Evolutionary conservation across 176 grass and related monocot species (phyloP).

Genomic region (Zoysia pacifica): DNA sequence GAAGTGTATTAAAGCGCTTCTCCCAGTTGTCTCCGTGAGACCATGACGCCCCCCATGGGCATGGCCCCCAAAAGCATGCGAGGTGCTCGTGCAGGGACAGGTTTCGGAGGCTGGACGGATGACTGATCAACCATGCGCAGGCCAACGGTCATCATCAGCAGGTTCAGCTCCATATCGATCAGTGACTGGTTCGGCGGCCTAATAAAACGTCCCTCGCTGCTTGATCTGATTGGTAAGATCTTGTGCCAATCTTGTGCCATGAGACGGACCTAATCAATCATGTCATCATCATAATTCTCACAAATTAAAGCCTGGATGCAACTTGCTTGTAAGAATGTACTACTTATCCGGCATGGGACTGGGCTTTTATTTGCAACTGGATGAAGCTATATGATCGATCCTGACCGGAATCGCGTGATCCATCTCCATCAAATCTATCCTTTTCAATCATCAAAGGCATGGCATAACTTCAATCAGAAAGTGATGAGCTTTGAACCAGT

Average conservation of each 20-base stretch:
- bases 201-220: too few relatives aligned
- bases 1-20: constrained; percentile 12
- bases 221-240: too few relatives aligned
- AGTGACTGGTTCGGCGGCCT: neutral
- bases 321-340: neutral
- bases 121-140: neutral
- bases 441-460: constrained; percentile 34
- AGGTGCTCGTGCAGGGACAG: neutral
- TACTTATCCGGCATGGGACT: neutral
- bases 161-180: neutral
- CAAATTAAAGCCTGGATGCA: too few relatives aligned
- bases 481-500: neutral
- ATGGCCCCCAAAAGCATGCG: too few relatives aligned
- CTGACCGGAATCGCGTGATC: constrained; percentile 3
- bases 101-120: neutral
- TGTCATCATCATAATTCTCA: too few relatives aligned
- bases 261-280: too few relatives aligned
- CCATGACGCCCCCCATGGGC: too few relatives aligned
- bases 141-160: neutral
- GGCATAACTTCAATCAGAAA: constrained; percentile 27
- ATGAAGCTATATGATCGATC: constrained; percentile 10
- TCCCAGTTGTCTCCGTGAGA: constrained; percentile 3
- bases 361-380: neutral
- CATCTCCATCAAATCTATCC: constrained; percentile 25
- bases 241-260: too few relatives aligned